Base-by-base conservation (phyloP, 2,329 filamentous ascomycete genomes). In the Pseudovirgaria hyperparasitica region DNA sequence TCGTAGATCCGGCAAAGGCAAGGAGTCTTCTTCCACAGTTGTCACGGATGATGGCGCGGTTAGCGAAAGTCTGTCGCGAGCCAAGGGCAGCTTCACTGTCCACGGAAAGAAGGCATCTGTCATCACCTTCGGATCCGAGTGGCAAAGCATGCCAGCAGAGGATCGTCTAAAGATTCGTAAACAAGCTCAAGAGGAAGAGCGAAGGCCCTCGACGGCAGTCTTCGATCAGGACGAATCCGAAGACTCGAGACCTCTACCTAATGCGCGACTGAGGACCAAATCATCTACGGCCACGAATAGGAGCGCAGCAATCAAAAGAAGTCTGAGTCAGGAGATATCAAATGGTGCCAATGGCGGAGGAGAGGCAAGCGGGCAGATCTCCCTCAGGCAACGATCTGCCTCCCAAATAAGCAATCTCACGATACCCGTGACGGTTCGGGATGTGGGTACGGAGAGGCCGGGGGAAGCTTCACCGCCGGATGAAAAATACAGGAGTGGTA, bases 101-200 rank as follows among this genome's bases (percentile, higher is more conserved):
- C 90, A 98, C 46, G 87, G 90, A 34, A 98, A 96, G 62, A 96
- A 98, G 55, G 90, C 90, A 3, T 93, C 85, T 1, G 82, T 98
- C 30, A 82, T 98, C 40, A 92, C 82, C n/a, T 92, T 98, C 48
- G 85, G 86, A 6, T 75, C 76, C n/a, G 87, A 93, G 41, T 76
- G 93, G 60, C 77, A 87, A 43, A 77, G 70, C 27, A 47, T 46
- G 10, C 43, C 52, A 7, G 48, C 52, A 13, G 53, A 55, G 27
- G 52, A 56, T 37, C 37, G 52, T 16, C 31, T 57, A 13, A 55
- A 54, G 40, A 42, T 46, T 7, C 46, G 50, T 25, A 54, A 51
- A 26, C 49, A 51, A 27, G 42, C 50, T 0, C 49, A 54, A 28
- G 49, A 52, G 21, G 42, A 42, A 8, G 20, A 39, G 15, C 40